Percentiles rank a stretch among this genome's conserved stretches.
Conservation (phyloP, 2,329 filamentous ascomycete genomes). For the Penicillium paneum region DNA sequence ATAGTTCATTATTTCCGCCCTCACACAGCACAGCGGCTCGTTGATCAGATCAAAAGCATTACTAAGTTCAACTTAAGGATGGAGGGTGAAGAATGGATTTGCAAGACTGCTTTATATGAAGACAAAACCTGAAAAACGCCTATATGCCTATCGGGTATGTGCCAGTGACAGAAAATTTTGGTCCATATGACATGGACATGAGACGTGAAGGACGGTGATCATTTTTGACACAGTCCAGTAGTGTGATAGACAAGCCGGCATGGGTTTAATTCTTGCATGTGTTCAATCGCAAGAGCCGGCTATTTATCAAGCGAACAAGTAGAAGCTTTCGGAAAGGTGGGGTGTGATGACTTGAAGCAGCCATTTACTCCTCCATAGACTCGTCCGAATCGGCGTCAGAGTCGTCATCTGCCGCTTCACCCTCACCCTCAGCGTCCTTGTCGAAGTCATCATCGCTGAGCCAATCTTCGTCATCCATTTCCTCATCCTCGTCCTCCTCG, state of each 20-base stretch:
- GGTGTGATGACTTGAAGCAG: not conserved
- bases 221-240: conserved; percentile 2
- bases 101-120: conserved; percentile 4
- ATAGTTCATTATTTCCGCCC: not conserved
- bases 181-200: conserved; percentile 6
- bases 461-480: conserved; percentile 53
- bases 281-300: not conserved
- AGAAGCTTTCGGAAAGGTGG: not conserved
- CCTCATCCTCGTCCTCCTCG: conserved; percentile 53
- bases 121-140: conserved; percentile 7
- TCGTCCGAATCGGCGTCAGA: conserved; percentile 42
- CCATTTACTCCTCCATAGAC: conserved; percentile 42
- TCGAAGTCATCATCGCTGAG: conserved; percentile 53
- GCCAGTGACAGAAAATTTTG: conserved; percentile 14
- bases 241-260: not conserved
- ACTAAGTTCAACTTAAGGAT: not conserved
- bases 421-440: conserved; percentile 46
- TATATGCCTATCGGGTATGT: conserved; percentile 12
- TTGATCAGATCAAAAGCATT: too few relatives aligned
- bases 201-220: not conserved
- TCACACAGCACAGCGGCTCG: too few relatives aligned
- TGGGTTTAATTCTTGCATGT: not conserved
- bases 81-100: conserved; percentile 3
- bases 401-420: conserved; percentile 29
- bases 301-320: not conserved